phyloP scores from a whole-genome alignment of 768 basidiomycete species.

The Grammothele lineata region DNA sequence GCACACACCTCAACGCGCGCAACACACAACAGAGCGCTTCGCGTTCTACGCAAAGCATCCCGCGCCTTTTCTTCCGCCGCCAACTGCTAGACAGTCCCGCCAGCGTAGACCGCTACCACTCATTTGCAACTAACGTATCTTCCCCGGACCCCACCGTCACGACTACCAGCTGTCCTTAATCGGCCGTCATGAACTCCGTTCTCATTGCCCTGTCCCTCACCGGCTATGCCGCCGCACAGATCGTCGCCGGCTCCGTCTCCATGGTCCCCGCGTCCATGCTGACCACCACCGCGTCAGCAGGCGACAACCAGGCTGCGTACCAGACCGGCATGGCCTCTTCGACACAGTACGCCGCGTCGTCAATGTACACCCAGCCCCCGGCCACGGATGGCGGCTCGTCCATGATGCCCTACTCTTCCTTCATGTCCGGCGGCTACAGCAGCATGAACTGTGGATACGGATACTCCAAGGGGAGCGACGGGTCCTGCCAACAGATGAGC shows the following conservation, averaged over 20 bases:
- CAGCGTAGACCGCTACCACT: conserved; percentile 69
- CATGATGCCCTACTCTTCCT: conserved; percentile 56
- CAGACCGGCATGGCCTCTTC: conserved; percentile 15
- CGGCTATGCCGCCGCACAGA: conserved; percentile 54
- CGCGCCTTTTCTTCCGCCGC: conserved; percentile 31
- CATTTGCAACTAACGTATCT: conserved; percentile 32
- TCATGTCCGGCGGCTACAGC: conserved; percentile 60
- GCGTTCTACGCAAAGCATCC: conserved; percentile 35
- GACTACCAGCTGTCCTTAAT: conserved; percentile 28
- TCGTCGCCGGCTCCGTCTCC: conserved; percentile 27
- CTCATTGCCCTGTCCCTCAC: conserved; percentile 56
- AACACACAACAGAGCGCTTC: conserved; percentile 37
- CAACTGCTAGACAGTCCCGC: conserved; percentile 63
- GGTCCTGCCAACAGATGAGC: conserved; percentile 47
- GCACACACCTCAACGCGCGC: too few relatives aligned
- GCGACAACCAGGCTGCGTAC: conserved; percentile 27
- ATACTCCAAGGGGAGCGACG: conserved; percentile 50
- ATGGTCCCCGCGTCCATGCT: conserved; percentile 22
- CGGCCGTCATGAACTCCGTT: conserved; percentile 61
- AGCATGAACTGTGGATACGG: conserved; percentile 70
- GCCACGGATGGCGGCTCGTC: conserved; percentile 38
- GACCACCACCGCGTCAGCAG: conserved; percentile 28
- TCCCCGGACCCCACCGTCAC: conserved; percentile 30
- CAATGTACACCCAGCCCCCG: conserved; percentile 19
- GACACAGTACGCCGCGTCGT: conserved; percentile 21